phyloP scores from a whole-genome alignment of 2,329 filamentous ascomycete species.

The Dactylellina leptospora region DNA sequence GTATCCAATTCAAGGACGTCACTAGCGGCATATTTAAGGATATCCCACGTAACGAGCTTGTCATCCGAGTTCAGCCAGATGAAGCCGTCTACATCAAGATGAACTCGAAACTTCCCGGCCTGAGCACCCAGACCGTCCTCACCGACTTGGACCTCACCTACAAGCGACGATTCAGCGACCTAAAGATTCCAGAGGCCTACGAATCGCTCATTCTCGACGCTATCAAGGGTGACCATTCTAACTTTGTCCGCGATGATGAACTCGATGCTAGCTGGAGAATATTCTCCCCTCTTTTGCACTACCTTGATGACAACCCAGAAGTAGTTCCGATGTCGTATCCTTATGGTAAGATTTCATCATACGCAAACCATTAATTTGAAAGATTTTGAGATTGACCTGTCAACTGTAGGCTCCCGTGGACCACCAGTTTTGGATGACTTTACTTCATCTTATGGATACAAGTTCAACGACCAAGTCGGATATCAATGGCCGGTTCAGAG shows the following conservation, averaged over 20 bases:
- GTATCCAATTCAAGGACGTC: conserved; percentile 99
- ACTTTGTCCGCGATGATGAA: conserved; percentile 97
- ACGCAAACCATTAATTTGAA: neutral
- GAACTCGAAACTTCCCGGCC: conserved; percentile 98
- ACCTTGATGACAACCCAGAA: conserved; percentile 98
- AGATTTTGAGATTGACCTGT: conserved; percentile 26
- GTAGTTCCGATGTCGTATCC: conserved; percentile 99
- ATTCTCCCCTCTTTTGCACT: conserved; percentile 96
- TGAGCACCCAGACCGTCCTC: conserved; percentile 99
- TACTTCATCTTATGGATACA: conserved; percentile 97
- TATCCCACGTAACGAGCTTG: conserved; percentile 97
- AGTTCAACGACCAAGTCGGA: conserved; percentile 94
- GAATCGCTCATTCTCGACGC: conserved; percentile 97
- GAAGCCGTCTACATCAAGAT: conserved; percentile 99
- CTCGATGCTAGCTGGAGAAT: conserved; percentile 98
- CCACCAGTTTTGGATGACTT: conserved; percentile 97
- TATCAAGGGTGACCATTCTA: conserved; percentile 98
- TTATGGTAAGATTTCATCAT: conserved; percentile 74
- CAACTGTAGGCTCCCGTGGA: conserved; percentile 82
- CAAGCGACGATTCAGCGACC: conserved; percentile 95
- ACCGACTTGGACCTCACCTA: conserved; percentile 99
- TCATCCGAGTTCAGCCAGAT: conserved; percentile 99
- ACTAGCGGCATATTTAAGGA: conserved; percentile 99
- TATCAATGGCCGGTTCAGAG: conserved; percentile 92
- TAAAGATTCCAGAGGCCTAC: conserved; percentile 99